Base-by-base conservation (phyloP, 2,329 filamentous ascomycete genomes). In the Epichloe glyceriae region DNA sequence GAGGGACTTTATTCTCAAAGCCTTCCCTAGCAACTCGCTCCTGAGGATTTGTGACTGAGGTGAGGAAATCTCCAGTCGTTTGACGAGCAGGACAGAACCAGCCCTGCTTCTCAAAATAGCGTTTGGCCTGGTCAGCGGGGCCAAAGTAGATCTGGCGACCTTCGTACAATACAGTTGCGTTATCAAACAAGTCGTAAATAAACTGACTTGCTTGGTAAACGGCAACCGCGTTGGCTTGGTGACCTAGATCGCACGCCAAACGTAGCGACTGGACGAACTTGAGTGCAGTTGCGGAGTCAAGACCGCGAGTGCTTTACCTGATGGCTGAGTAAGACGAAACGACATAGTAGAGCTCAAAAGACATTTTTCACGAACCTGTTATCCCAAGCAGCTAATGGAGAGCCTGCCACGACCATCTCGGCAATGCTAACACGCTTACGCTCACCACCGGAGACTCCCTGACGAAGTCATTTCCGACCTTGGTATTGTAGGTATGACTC, bases 391-490 rank as follows among this genome's bases (percentile, higher is more conserved):
- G 60, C 63, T 40, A 81, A 64, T 0, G 75, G 75, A 0, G 79
- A 76, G 35, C 73, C 71, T 15, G 82, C 82, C 11, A 89, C 70
- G 53, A 84, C 76, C 56, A 86, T 87, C 65, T 93, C 87, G 1
- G 85, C 86, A 54, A 93, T 88, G 43, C 82, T 86, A 5, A 94
- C 87, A 62, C 88, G 81, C 69, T 93, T 90, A 51, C 82, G 73
- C 63, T 87, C 83, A 38, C 84, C 83, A 26, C 83, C 84, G 7
- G 77, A 82, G 0, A 86, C 77, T 86, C 86, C 1, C 84, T 79
- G 11, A 89, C 74, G 42, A 85, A 80, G 57, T 88, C 83, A 53
- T 88, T 81, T 7, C 86, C 86, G 12, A 90, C 83, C 58, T 83
- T 85, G 6, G 86, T 89, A 53, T 82, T 75, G 57, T 84, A 72